Conservation (phyloP, 768 basidiomycete genomes). For the Leccinum broughii region DNA sequence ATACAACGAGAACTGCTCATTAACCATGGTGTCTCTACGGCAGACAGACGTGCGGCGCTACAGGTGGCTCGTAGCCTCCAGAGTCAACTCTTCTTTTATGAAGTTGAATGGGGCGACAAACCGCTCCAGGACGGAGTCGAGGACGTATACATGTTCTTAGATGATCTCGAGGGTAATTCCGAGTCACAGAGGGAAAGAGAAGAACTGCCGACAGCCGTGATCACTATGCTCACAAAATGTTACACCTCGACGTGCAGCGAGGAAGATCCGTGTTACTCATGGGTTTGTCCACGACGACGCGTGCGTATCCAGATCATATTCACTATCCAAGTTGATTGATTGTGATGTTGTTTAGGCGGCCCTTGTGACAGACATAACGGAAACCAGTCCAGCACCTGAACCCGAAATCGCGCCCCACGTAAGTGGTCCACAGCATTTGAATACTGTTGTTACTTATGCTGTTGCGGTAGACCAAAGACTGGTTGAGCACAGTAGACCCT, state of each 20-base stretch:
- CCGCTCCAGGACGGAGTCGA: constrained; percentile 85
- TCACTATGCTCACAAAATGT: constrained; percentile 88
- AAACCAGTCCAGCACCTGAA: constrained; percentile 21
- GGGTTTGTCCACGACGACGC: constrained; percentile 67
- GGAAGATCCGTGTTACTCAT: constrained; percentile 78
- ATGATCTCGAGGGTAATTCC: constrained; percentile 69
- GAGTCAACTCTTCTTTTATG: constrained; percentile 92
- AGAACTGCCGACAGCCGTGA: constrained; percentile 84
- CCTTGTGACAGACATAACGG: constrained; percentile 26
- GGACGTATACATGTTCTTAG: constrained; percentile 91
- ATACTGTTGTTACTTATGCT: not conserved
- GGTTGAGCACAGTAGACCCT: constrained; percentile 53
- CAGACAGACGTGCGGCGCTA: constrained; percentile 80
- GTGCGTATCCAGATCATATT: constrained; percentile 37
- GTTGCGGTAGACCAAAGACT: constrained; percentile 41
- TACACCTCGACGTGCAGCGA: constrained; percentile 87
- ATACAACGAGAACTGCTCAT: constrained; percentile 83
- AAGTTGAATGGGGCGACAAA: constrained; percentile 92
- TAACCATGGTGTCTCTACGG: constrained; percentile 70
- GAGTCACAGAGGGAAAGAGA: constrained; percentile 62
- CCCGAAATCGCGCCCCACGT: constrained; percentile 33
- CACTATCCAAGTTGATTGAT: constrained; percentile 12
- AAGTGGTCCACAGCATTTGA: constrained; percentile 28
- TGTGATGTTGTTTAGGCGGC: constrained; percentile 19
- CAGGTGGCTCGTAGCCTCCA: constrained; percentile 90